Conservation (phyloP, 2,329 filamentous ascomycete species). For the Tolypocladium paradoxum region DNA sequence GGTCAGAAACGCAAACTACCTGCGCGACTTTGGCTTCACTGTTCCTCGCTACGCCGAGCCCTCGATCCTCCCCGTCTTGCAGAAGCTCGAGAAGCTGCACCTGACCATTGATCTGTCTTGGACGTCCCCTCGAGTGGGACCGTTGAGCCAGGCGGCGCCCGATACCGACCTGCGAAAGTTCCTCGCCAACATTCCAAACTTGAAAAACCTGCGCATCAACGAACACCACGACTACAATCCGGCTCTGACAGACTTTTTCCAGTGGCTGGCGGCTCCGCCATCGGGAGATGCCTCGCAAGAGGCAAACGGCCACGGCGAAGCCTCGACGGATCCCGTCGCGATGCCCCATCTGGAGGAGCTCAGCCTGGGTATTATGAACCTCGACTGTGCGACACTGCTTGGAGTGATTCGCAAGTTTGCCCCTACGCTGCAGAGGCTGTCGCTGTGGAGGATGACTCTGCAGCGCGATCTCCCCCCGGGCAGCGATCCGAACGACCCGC, state of each 20-base stretch:
- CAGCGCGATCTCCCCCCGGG: constrained; percentile 4
- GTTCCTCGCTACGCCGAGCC: constrained; percentile 28
- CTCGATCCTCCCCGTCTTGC: constrained; percentile 28
- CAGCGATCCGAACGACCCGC: neutral
- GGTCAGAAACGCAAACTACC: constrained; percentile 18
- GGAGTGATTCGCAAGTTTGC: constrained; percentile 29
- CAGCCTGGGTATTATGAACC: constrained; percentile 29
- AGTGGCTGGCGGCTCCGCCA: constrained; percentile 5
- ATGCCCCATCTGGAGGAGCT: constrained; percentile 27
- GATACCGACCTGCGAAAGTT: constrained; percentile 13
- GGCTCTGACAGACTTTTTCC: neutral
- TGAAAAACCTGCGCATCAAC: constrained; percentile 32
- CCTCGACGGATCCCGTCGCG: constrained; percentile 11
- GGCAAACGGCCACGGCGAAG: neutral
- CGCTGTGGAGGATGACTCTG: constrained; percentile 32
- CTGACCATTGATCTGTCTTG: constrained; percentile 14
- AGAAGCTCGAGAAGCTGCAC: constrained; percentile 32
- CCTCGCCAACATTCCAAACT: constrained; percentile 18
- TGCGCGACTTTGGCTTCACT: constrained; percentile 34
- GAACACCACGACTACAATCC: constrained; percentile 3
- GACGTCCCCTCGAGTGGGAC: neutral
- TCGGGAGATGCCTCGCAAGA: neutral
- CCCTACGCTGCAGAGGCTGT: constrained; percentile 30
- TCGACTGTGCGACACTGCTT: constrained; percentile 20
- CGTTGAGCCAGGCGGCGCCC: neutral